These are phyloP conservation scores for Chytriomyces hyalinus DNA, from an alignment of 192 early-diverging fungal genomes.

Conservation along the genomic window DNA sequence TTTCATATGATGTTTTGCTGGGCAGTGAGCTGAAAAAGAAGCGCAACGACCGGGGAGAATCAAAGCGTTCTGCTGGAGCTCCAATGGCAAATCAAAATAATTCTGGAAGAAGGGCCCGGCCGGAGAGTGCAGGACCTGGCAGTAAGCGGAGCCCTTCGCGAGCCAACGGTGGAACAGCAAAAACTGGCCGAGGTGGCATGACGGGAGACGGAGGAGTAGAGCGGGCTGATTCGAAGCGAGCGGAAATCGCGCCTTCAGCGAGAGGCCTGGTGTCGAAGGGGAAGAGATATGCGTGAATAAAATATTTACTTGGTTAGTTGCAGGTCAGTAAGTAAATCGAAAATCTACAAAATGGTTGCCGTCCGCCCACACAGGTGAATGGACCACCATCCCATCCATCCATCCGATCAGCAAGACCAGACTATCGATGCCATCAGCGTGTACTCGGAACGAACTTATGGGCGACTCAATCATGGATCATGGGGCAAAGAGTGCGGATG, in stretches of 20 bases:
- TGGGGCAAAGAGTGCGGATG: too few species aligned
- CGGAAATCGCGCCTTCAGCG: slow-evolving; percentile 35
- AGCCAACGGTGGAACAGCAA: slow-evolving; percentile 8
- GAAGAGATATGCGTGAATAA: slow-evolving; percentile 32
- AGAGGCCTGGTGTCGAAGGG: slow-evolving; percentile 41
- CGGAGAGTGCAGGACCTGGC: slow-evolving; percentile 34
- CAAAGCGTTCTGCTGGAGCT: neutral
- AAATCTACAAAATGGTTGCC: too few species aligned
- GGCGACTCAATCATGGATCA: too few species aligned
- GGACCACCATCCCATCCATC: too few species aligned
- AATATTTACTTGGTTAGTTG: neutral
- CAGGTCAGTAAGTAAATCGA: too few species aligned
- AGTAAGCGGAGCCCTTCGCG: slow-evolving; percentile 27
- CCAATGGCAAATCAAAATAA: neutral
- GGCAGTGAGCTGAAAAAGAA: slow-evolving; percentile 42
- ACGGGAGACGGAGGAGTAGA: slow-evolving; percentile 14
- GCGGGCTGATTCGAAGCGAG: neutral
- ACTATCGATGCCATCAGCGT: too few species aligned
- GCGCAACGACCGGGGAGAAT: neutral
- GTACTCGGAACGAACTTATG: too few species aligned
- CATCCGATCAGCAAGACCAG: too few species aligned
- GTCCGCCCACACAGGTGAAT: too few species aligned
- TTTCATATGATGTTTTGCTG: slow-evolving; percentile 58
- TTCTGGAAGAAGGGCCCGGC: slow-evolving; percentile 23
- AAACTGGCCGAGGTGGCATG: slow-evolving; percentile 4